These are phyloP conservation scores for Penicillium sp. DNA, from an alignment of 2,329 filamentous ascomycete genomes.

Conservation along the genomic window DNA sequence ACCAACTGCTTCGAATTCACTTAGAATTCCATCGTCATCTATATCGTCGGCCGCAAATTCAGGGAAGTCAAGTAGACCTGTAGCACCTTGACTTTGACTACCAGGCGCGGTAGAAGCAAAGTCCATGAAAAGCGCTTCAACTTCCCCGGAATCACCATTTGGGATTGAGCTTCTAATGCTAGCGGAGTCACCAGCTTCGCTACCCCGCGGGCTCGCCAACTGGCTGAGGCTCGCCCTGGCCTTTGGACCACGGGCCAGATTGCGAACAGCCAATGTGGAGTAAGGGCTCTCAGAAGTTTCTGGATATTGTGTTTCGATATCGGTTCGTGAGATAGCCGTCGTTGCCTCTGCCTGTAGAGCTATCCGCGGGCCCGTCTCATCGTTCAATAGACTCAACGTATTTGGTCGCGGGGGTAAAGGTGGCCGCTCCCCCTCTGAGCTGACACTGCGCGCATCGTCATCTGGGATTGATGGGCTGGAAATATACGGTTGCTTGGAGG, in stretches of 20 bases:
- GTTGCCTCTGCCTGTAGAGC: constrained; percentile 66
- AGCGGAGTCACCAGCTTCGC: constrained; percentile 51
- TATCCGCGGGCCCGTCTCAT: constrained; percentile 35
- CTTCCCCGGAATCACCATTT: constrained; percentile 65
- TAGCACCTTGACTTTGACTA: constrained; percentile 42
- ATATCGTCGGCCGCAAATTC: constrained; percentile 49
- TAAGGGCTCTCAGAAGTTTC: constrained; percentile 68
- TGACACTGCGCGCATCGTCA: constrained; percentile 22
- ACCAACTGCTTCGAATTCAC: constrained; percentile 73
- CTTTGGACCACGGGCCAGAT: constrained; percentile 31
- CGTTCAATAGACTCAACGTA: constrained; percentile 38
- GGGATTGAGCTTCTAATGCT: constrained; percentile 53
- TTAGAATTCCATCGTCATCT: constrained; percentile 63
- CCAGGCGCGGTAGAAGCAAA: constrained; percentile 52
- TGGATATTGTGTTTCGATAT: constrained; percentile 74
- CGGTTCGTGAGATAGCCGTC: constrained; percentile 78
- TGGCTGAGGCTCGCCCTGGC: constrained; percentile 42
- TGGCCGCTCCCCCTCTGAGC: constrained; percentile 41
- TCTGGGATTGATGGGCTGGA: constrained; percentile 19
- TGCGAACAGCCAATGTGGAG: constrained; percentile 49
- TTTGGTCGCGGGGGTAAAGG: constrained; percentile 50
- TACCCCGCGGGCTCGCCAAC: constrained; percentile 49
- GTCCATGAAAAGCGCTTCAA: constrained; percentile 78
- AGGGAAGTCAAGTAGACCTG: constrained; percentile 35
- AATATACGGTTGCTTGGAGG: constrained; percentile 10